Evolutionary conservation across 352 stramenopile genomes (phyloP).

Genomic region (Elongisporangium prolatum): DNA sequence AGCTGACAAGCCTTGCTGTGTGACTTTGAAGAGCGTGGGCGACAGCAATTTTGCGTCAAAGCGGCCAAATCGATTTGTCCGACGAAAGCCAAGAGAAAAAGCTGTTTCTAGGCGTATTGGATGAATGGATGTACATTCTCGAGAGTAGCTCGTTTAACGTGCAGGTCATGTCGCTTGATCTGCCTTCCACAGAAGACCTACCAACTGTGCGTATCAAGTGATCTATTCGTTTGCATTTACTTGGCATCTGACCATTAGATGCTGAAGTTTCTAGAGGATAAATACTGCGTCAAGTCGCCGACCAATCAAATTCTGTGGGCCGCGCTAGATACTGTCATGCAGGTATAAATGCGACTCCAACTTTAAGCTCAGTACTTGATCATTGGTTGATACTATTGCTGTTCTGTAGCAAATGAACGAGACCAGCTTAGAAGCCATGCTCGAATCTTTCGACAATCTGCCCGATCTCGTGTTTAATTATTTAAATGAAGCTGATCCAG

Average conservation of each 20-base stretch:
- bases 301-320: conserved; percentile 77
- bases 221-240: background rate
- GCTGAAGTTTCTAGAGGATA: conserved; percentile 60
- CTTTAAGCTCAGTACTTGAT: background rate
- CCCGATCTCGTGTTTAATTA: conserved; percentile 83
- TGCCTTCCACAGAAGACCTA: conserved; percentile 70
- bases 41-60: conserved; percentile 42
- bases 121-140: conserved; percentile 87
- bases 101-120: conserved; percentile 61
- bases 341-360: conserved; percentile 34
- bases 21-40: conserved; percentile 52
- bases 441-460: conserved; percentile 87
- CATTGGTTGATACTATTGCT: background rate
- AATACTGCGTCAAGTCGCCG: conserved; percentile 77
- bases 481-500: conserved; percentile 64
- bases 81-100: conserved; percentile 36
- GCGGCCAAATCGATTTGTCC: conserved; percentile 55
- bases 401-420: conserved; percentile 66
- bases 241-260: conserved; percentile 2
- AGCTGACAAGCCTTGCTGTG: background rate
- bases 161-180: conserved; percentile 53
- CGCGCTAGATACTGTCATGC: conserved; percentile 77
- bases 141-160: conserved; percentile 78
- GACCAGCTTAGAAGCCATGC: conserved; percentile 65
- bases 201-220: conserved; percentile 55